Conservation (phyloP, 495 filamentous ascomycete species). For the Monascus purpureus region DNA sequence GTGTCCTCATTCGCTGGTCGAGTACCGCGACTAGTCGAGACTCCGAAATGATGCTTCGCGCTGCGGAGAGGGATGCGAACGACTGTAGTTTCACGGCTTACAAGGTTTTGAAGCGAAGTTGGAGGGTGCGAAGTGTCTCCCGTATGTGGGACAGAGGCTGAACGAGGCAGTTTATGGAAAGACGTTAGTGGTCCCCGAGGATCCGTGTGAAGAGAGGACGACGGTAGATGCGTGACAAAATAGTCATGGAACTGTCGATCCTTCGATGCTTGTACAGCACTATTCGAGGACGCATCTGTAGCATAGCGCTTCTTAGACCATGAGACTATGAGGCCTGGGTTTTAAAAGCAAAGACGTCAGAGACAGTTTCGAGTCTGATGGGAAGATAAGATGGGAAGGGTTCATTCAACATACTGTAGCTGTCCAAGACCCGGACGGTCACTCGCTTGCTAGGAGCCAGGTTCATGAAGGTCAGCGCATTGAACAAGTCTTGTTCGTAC, state of each 20-base stretch:
- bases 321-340: too few relatives aligned
- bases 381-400: too few relatives aligned
- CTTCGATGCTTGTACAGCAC: constrained; percentile 7
- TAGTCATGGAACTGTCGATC: constrained; percentile 77
- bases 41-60: constrained; percentile 93
- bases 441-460: constrained; percentile 25
- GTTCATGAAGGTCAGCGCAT: constrained; percentile 33
- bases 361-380: too few relatives aligned
- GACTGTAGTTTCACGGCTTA: constrained; percentile 74
- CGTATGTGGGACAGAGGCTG: constrained; percentile 69
- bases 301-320: neutral
- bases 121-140: constrained; percentile 39
- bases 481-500: too few relatives aligned
- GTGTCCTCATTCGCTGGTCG: constrained; percentile 85
- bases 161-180: constrained; percentile 68
- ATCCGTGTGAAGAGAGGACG: constrained; percentile 85
- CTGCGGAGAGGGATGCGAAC: constrained; percentile 90
- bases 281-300: constrained; percentile 7
- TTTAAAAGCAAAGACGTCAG: too few relatives aligned
- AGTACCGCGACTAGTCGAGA: constrained; percentile 60
- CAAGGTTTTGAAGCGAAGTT: constrained; percentile 39
- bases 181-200: constrained; percentile 43
- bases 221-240: constrained; percentile 90
- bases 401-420: constrained; percentile 23
- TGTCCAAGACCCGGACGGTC: constrained; percentile 26